phyloP scores from a whole-genome alignment of 148 eudicot species.

The Chenopodium formosanum region DNA sequence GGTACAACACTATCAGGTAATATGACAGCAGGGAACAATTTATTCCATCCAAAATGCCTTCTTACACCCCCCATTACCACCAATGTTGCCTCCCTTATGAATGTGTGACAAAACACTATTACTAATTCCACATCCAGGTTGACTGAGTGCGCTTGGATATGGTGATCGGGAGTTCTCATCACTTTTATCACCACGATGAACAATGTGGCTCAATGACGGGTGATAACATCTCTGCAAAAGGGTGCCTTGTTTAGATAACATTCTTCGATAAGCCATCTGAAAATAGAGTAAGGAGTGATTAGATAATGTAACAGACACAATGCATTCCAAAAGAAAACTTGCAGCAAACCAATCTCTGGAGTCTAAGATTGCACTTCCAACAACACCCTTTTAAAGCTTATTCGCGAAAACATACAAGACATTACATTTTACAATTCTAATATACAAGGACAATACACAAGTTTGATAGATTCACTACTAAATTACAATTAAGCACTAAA shows the following conservation, averaged over 20 bases:
- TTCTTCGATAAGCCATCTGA: slow-evolving; percentile 29
- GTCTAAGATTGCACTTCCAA: background rate
- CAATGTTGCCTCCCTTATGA: background rate
- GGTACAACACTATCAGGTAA: slow-evolving; percentile 17
- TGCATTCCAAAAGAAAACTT: background rate
- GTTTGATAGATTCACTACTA: too few species aligned
- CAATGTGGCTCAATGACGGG: slow-evolving; percentile 20
- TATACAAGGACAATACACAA: too few species aligned
- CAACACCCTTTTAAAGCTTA: too few species aligned
- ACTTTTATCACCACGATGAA: slow-evolving; percentile 1
- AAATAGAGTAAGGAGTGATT: background rate
- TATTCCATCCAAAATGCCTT: slow-evolving; percentile 11
- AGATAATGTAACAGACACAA: too few species aligned
- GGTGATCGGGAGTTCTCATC: slow-evolving; percentile 6
- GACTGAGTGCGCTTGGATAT: background rate
- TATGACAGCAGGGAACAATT: slow-evolving; percentile 6
- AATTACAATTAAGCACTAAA: too few species aligned
- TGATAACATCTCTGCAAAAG: slow-evolving; percentile 25
- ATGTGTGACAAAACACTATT: background rate
- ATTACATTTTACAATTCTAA: too few species aligned
- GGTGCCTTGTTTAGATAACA: slow-evolving; percentile 17
- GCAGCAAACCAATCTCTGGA: background rate
- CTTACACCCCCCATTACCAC: slow-evolving; percentile 13
- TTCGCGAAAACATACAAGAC: too few species aligned
- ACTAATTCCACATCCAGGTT: background rate